A percentile compares a stretch with the other conserved stretches of the same genome.
Conservation (phyloP, 768 basidiomycete genomes). For the Coprinellus micaceus region DNA sequence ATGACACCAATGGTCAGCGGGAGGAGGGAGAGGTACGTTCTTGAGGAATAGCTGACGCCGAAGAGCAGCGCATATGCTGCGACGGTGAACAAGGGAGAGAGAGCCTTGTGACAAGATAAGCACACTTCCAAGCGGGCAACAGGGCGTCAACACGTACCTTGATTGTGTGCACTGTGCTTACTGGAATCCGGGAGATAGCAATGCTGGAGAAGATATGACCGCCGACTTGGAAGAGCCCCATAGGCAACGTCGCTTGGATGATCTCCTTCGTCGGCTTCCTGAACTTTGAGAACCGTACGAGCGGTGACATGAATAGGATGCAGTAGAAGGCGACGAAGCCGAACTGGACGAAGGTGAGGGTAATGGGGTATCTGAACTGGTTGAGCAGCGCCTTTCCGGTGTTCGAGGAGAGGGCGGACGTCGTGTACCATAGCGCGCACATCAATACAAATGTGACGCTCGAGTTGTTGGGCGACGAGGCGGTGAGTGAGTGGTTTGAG, state of each 20-base stretch:
- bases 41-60: slow-evolving; percentile 86
- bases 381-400: slow-evolving; percentile 94
- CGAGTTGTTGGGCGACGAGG: slow-evolving; percentile 19
- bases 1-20: slow-evolving; percentile 96
- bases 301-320: slow-evolving; percentile 76
- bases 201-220: slow-evolving; percentile 98
- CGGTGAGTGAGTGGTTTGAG: slow-evolving; percentile 1
- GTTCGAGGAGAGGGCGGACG: slow-evolving; percentile 91
- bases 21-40: slow-evolving; percentile 90
- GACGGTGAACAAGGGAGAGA: slow-evolving; percentile 96
- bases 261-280: slow-evolving; percentile 72
- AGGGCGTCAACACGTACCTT: slow-evolving; percentile 58
- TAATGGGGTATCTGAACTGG: slow-evolving; percentile 91
- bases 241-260: slow-evolving; percentile 77
- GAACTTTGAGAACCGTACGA: slow-evolving; percentile 61
- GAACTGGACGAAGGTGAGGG: slow-evolving; percentile 96
- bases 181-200: slow-evolving; percentile 93
- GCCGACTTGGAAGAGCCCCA: slow-evolving; percentile 97
- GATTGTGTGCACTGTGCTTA: slow-evolving; percentile 98
- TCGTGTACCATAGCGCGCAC: slow-evolving; percentile 89
- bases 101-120: slow-evolving; percentile 53
- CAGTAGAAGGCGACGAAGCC: slow-evolving; percentile 90
- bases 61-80: slow-evolving; percentile 92
- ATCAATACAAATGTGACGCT: slow-evolving; percentile 64
- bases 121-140: not conserved